Conservation (phyloP, 2,329 filamentous ascomycete species). For the Purpureocillium lavendulum region DNA sequence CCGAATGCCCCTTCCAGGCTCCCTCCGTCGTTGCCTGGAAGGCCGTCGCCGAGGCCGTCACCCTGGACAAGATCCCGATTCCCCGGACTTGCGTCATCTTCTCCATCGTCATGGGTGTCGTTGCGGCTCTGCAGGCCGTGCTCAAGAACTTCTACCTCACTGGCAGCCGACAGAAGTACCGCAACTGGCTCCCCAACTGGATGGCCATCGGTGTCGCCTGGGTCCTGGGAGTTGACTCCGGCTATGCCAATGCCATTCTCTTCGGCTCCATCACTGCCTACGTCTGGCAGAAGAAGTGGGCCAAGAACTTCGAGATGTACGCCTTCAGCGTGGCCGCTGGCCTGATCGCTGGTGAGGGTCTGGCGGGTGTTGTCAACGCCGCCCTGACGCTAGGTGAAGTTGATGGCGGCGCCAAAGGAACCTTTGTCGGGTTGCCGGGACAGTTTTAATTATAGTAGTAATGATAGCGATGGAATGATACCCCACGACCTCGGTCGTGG, state of each 20-base stretch:
- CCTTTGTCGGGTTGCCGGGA: constrained; percentile 10
- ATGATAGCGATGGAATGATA: too few species aligned
- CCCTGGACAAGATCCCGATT: constrained; percentile 46
- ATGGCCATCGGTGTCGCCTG: constrained; percentile 54
- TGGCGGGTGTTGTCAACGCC: constrained; percentile 54
- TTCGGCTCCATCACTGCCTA: constrained; percentile 45
- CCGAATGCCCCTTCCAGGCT: constrained; percentile 47
- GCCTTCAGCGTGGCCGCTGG: constrained; percentile 53
- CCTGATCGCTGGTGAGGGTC: constrained; percentile 54
- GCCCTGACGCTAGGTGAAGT: constrained; percentile 28
- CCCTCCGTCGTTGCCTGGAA: constrained; percentile 60
- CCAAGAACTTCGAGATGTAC: constrained; percentile 43
- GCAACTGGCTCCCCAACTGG: constrained; percentile 53
- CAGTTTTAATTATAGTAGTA: background rate
- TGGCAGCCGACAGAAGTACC: constrained; percentile 43
- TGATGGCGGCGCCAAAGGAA: constrained; percentile 14
- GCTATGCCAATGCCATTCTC: constrained; percentile 49
- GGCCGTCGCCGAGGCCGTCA: constrained; percentile 54
- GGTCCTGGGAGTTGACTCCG: constrained; percentile 43
- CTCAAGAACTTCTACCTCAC: constrained; percentile 45
- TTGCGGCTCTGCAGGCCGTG: constrained; percentile 42
- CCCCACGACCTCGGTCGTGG: too few species aligned
- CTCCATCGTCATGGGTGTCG: constrained; percentile 42
- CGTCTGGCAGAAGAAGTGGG: constrained; percentile 45
- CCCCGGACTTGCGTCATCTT: constrained; percentile 47